Conservation (phyloP, 306 rosid genomes). For the Morella rubra region DNA sequence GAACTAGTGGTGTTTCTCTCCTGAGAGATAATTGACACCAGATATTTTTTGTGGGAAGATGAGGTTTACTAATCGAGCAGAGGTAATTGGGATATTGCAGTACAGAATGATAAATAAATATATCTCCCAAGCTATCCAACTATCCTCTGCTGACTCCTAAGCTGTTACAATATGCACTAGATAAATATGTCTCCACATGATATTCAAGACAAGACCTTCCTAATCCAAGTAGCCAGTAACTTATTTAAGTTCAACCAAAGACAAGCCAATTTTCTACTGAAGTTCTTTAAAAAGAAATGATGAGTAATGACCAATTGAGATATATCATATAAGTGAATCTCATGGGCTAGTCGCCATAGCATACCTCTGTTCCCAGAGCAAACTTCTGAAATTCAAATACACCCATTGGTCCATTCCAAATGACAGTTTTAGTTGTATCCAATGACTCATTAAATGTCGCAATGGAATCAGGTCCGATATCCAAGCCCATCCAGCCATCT, state of each 20-base stretch:
- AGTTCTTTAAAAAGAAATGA: not conserved
- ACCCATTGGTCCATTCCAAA: constrained; percentile 99
- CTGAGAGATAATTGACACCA: not conserved
- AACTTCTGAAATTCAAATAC: constrained; percentile 90
- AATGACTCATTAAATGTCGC: constrained; percentile 65
- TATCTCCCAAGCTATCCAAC: too few relatives aligned
- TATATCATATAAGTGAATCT: not conserved
- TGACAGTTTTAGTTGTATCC: constrained; percentile 71
- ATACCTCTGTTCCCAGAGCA: constrained; percentile 87
- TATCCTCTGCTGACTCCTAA: too few relatives aligned
- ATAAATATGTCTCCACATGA: too few relatives aligned
- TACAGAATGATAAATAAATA: too few relatives aligned
- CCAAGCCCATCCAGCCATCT: constrained; percentile 98
- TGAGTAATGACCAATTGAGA: too few relatives aligned
- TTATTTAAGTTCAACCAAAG: not conserved
- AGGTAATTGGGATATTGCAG: not conserved
- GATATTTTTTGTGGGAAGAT: not conserved
- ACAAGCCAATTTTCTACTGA: not conserved
- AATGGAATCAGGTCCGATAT: constrained; percentile 90
- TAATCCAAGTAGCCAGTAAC: not conserved
- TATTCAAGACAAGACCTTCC: too few relatives aligned
- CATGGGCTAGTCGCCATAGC: not conserved
- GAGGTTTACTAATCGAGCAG: not conserved
- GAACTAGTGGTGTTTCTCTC: not conserved
- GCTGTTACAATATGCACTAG: too few relatives aligned